Evolutionary conservation across 192 early-diverging fungal genomes (phyloP), one percentile per base, ranked within the genome.

Genomic region (Umbelopsis vinacea): DNA sequence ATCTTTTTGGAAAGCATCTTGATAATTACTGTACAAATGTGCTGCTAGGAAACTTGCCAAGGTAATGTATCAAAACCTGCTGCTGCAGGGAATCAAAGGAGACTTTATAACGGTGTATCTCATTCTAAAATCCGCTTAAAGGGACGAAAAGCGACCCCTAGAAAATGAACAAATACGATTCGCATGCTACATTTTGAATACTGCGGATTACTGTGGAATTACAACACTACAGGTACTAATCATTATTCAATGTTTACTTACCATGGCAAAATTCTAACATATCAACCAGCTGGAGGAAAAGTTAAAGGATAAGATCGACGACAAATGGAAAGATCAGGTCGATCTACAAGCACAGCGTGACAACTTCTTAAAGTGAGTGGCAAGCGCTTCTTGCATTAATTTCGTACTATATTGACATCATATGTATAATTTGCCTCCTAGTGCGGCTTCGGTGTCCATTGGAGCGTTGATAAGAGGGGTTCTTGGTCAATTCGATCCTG

Each of bases 151-250:
- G 55, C 83, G 85, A 66, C 69, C 81, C 3, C 73, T 92, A 47
- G 86, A 83, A 6, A 77, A 85, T 11, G 92, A 94, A 24, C 90
- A 92, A 21, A 80, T 97, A 38, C 79, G 83, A 38, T 86, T 88
- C 14, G 88, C 89, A 2, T 93, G 93, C 70, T 72, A 92, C n/a
- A 87, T 96, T 24, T 81, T 97, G 70, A 97, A 96, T 53, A 99
- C 97, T 0, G 93, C 93, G 0, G 97, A 99, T 78, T 99, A 99
- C 79, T 99, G 96, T 73, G 84, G 86, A 29, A 84, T 88, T 12
- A 96, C 94, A 2, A 96, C 92, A 0, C 77, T 84, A 11, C 93
- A 94, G 81, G 92, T 89, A 82, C 29, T 15, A n/a, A n/a, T n/a
- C n/a, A n/a, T n/a, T n/a, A 19, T 50, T 37, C 47, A 0, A 17